Evolutionary conservation across 352 stramenopile genomes (phyloP).

Genomic region (Globisporangium parvum): DNA sequence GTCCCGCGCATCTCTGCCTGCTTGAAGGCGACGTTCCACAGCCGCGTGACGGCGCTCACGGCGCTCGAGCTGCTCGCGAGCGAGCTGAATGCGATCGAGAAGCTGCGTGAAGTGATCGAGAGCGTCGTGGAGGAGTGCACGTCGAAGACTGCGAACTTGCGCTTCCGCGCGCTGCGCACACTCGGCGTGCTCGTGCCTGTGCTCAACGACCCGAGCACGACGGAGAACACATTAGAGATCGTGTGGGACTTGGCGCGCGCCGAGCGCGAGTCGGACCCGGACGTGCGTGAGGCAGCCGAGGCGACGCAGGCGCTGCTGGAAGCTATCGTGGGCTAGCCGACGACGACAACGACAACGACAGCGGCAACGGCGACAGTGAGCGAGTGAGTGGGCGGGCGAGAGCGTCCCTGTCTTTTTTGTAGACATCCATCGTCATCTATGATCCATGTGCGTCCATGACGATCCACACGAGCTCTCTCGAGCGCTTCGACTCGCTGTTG

Average conservation of each 20-base stretch:
- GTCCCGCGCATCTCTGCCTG: conserved; percentile 53
- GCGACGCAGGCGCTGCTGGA: conserved; percentile 51
- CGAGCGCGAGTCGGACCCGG: conserved; percentile 62
- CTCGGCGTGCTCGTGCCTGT: conserved; percentile 54
- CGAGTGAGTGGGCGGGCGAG: not conserved
- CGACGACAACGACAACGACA: not conserved
- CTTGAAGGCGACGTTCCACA: conserved; percentile 71
- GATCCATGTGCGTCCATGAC: no score
- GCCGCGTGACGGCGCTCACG: conserved; percentile 55
- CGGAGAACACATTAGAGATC: conserved; percentile 68
- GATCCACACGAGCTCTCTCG: no score
- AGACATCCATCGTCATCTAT: conserved; percentile 1
- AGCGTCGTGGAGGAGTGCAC: conserved; percentile 69
- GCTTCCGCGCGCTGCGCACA: conserved; percentile 74
- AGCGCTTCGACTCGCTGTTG: no score
- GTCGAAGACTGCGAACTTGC: conserved; percentile 74
- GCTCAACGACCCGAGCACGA: conserved; percentile 61
- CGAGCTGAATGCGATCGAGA: conserved; percentile 61
- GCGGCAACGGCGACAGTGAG: not conserved
- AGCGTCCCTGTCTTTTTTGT: conserved; percentile 12
- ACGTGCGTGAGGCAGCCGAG: conserved; percentile 69
- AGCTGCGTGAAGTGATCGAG: conserved; percentile 59
- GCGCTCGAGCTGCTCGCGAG: conserved; percentile 59
- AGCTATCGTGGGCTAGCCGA: conserved; percentile 6
- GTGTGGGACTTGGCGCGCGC: conserved; percentile 51